Conservation (phyloP, 2,329 filamentous ascomycete genomes). For the Penicillium sp. region DNA sequence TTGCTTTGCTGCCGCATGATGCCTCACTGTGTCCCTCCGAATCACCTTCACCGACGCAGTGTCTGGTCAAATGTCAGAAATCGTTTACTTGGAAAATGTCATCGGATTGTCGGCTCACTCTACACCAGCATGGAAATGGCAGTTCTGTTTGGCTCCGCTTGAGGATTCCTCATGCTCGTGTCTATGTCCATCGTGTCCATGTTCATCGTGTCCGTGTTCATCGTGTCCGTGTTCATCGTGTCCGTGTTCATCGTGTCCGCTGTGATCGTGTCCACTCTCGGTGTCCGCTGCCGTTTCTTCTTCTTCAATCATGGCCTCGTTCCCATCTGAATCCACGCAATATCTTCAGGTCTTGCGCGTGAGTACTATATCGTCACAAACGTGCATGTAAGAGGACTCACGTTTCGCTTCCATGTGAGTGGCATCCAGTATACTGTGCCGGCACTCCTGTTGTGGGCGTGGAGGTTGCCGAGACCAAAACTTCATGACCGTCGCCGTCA, state of each 20-base stretch:
- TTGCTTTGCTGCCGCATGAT: slow-evolving; percentile 48
- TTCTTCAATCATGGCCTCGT: slow-evolving; percentile 57
- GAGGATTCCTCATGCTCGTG: slow-evolving; percentile 29
- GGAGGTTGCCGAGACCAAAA: slow-evolving; percentile 41
- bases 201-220: slow-evolving; percentile 16
- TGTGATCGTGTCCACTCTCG: slow-evolving; percentile 1
- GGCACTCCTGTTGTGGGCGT: slow-evolving; percentile 57
- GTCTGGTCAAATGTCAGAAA: slow-evolving; percentile 24
- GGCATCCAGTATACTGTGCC: slow-evolving; percentile 62
- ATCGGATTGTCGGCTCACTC: slow-evolving; percentile 53
- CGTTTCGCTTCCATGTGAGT: slow-evolving; percentile 57
- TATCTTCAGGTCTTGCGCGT: slow-evolving; percentile 44
- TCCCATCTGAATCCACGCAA: slow-evolving; percentile 58
- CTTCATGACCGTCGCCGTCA: slow-evolving; percentile 35
- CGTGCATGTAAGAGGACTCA: slow-evolving; percentile 31
- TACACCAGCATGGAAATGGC: slow-evolving; percentile 72
- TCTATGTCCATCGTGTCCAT: slow-evolving; percentile 4
- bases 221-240: background rate
- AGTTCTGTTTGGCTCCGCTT: slow-evolving; percentile 46
- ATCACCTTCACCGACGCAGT: slow-evolving; percentile 55
- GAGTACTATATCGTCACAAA: background rate
- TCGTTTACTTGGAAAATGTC: background rate
- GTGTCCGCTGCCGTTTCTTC: slow-evolving; percentile 20
- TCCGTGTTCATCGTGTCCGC: background rate
- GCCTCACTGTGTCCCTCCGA: slow-evolving; percentile 35